Evolutionary conservation across 768 basidiomycete genomes (phyloP), one percentile per base, ranked within the genome.

Genomic region (Russula griseocarnosa): DNA sequence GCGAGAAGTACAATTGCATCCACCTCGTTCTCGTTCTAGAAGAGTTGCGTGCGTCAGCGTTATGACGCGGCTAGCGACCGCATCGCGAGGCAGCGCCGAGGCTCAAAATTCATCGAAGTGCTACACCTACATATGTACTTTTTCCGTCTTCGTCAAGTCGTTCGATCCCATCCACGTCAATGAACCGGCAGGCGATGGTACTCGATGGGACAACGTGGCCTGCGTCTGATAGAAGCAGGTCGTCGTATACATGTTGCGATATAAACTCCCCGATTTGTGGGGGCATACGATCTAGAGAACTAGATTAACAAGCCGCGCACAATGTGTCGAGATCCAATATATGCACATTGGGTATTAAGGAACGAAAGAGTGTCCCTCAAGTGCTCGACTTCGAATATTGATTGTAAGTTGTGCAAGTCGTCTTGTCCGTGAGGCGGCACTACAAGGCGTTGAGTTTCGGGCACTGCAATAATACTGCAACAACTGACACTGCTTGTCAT

Each of bases 391-490:
- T 92, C 90, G 82, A 93, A 92, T 11, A 93, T 82, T 69, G 89
- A 91, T 65, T 87, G 79, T 14, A 92, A 77, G 2, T 80, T 81
- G 61, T 79, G 72, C 46, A 87, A 76, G 49, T 87, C 81, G 67
- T 90, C 88, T 67, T 88, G 82, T 10, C 89, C 90, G 84, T 79
- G 82, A 2, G 92, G 91, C 67, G 92, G 88, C 69, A 93, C 92
- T 93, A 65, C 22, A 69, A 34, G 40, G 51, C 22, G 40, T 32
- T n/a, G 47, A 58, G 32, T 46, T 22, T n/a, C 60, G 53, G 22
- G 53, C 1, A 55, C 9, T 16, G 24, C 9, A 40, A 38, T 26
- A 13, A 30, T 7, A 11, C 3, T 11, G 22, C 22, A 51, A 53
- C 26, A 13, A 69, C 78, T 66, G 52, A 78, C 78, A 71, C 69